Evolutionary conservation across 352 stramenopile genomes (phyloP).

Genomic region (Pythium monospermum): DNA sequence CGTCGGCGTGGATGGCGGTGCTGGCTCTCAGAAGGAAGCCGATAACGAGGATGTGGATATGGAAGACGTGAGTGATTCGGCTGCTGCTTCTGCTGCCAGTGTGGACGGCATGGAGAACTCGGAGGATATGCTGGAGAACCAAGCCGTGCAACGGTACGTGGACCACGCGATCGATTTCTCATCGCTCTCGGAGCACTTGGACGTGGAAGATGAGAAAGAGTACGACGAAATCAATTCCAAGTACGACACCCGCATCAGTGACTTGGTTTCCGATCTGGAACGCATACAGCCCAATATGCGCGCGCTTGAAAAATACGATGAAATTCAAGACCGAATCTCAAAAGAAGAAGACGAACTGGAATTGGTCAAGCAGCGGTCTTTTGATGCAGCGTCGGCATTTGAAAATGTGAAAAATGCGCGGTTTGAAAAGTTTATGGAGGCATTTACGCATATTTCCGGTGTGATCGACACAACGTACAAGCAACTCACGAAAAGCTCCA

Average conservation of each 20-base stretch:
- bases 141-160: conserved; percentile 35
- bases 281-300: conserved; percentile 98
- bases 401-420: conserved; percentile 69
- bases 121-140: conserved; percentile 44
- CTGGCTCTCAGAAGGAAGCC: conserved; percentile 14
- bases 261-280: conserved; percentile 84
- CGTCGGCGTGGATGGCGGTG: conserved; percentile 27
- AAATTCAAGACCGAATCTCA: conserved; percentile 73
- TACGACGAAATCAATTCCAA: conserved; percentile 77
- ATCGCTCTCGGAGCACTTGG: conserved; percentile 57
- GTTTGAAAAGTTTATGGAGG: conserved; percentile 88
- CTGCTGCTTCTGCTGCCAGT: conserved; percentile 2
- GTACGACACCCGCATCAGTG: conserved; percentile 63
- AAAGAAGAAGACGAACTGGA: conserved; percentile 81
- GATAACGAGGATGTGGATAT: conserved; percentile 53
- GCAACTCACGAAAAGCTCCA: conserved; percentile 97
- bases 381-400: conserved; percentile 61
- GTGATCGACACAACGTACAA: conserved; percentile 95
- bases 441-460: conserved; percentile 92
- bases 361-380: conserved; percentile 56
- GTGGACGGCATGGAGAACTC: conserved; percentile 28
- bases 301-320: conserved; percentile 81
- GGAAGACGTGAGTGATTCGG: conserved; percentile 28
- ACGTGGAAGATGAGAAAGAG: conserved; percentile 79
- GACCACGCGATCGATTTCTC: conserved; percentile 89